Base-by-base conservation (phyloP, 129 eudicot species). In the Artemisia tridentata region DNA sequence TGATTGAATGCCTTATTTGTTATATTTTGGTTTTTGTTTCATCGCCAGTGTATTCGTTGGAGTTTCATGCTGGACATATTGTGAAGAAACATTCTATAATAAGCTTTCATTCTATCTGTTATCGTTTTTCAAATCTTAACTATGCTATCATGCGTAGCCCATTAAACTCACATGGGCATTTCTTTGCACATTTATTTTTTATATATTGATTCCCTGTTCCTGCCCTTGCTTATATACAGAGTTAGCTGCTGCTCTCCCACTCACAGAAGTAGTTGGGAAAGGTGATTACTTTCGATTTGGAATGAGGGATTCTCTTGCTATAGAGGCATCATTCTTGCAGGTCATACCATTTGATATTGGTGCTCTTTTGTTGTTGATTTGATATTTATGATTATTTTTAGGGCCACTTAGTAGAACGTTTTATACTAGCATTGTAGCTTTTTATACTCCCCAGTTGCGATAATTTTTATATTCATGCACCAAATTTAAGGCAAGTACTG, bases 271-370 rank as follows among this genome's bases (percentile, higher is more conserved):
- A 53, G 97, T 95, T 48, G 99, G 97, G 67, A 95, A 90, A 76
- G 86, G 99, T 78, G 99, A 95, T 65, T 95, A 90, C 78, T 95
- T 93, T 73, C 90, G 97, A 54, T 95, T 95, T 80, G 97, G 99
- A 60, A 84, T 95, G 99, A 81, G 99, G 66, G 99, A 95, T 84
- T 95, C 99, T 72, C 96, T 95, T 83, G 99, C 99, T 46, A 88
- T 95, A 67, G 99, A 93, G 72, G 96, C 99, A 56, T 80, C 96
- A 54, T 93, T 93, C 82, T 86, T 93, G 85, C 99, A 93, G 99
- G 99, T 93, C 50, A 58, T 29, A 38, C 67, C 68, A 41, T 56
- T 29, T 55, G 25, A 27, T 67, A 51, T 58, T 38, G 11, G 19
- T 29, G 55, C 53, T 31, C 13, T 48, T 43, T 48, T 34, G 14